phyloP scores from a whole-genome alignment of 768 basidiomycete species.

The Pilatotrama ljubarskyi region DNA sequence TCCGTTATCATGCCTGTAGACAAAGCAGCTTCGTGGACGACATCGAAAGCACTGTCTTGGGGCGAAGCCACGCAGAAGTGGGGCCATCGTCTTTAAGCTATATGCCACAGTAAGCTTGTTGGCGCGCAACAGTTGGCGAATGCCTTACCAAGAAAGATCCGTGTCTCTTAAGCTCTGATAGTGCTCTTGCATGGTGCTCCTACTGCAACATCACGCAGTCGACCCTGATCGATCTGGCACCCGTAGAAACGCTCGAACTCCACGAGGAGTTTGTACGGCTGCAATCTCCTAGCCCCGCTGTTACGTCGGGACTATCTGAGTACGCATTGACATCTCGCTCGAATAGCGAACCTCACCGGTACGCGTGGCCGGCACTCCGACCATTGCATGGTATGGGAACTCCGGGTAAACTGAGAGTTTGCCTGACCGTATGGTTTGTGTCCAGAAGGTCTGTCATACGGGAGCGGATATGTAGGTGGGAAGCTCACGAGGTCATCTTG shows the following conservation, averaged over 20 bases:
- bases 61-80: background rate
- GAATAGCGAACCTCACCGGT: background rate
- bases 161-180: no score
- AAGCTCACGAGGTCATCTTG: background rate
- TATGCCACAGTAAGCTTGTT: background rate
- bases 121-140: background rate
- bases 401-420: constrained; percentile 2
- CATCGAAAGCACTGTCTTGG: background rate
- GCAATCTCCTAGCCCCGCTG: background rate
- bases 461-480: background rate
- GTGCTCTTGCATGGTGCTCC: no score
- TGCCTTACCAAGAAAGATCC: no score
- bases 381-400: background rate
- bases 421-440: background rate
- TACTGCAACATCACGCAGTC: background rate
- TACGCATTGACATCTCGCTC: background rate
- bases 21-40: background rate
- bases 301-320: constrained; percentile 4
- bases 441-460: background rate
- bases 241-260: background rate
- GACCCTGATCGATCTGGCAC: background rate
- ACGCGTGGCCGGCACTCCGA: background rate
- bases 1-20: background rate
- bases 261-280: background rate
- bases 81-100: background rate